Conservation (phyloP, 2,329 filamentous ascomycete species). For the Leptographium wingfieldii region DNA sequence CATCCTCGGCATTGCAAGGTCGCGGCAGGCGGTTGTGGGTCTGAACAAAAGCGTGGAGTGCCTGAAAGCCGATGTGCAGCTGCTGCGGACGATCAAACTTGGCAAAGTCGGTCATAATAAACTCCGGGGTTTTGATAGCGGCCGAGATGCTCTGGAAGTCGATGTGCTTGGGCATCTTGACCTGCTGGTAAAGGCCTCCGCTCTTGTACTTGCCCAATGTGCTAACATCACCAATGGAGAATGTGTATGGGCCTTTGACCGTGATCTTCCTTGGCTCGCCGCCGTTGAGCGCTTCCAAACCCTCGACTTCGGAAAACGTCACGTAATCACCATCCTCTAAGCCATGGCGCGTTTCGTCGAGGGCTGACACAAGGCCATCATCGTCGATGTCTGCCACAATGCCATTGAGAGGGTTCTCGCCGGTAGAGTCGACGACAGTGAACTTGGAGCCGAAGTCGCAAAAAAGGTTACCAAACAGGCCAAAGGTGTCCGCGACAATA, state of each 20-base stretch:
- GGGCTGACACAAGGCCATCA: conserved; percentile 78
- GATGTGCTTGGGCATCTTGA: conserved; percentile 95
- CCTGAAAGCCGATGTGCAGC: conserved; percentile 85
- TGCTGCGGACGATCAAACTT: conserved; percentile 94
- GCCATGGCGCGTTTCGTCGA: conserved; percentile 91
- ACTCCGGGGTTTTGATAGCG: conserved; percentile 75
- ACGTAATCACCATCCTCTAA: conserved; percentile 94
- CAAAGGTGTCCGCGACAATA: conserved; percentile 77
- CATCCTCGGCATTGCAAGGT: conserved; percentile 77
- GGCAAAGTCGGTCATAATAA: conserved; percentile 87
- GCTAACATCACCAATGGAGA: conserved; percentile 89
- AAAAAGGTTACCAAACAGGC: conserved; percentile 90
- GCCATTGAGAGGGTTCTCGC: conserved; percentile 74
- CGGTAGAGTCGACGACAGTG: conserved; percentile 76
- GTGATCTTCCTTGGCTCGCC: conserved; percentile 78
- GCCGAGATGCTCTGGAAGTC: conserved; percentile 73
- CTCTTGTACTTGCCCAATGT: conserved; percentile 75
- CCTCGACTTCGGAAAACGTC: conserved; percentile 84
- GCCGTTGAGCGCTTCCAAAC: conserved; percentile 79
- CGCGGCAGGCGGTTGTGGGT: conserved; percentile 63
- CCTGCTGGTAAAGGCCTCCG: conserved; percentile 84
- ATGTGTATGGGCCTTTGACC: conserved; percentile 93
- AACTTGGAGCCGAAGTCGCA: conserved; percentile 96
- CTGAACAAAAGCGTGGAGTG: conserved; percentile 74
- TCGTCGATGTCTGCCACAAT: conserved; percentile 86